Evolutionary conservation across 208 protist genomes (phyloP), one percentile per base, ranked within the genome.

Genomic region (Novymonas esmeraldas): DNA sequence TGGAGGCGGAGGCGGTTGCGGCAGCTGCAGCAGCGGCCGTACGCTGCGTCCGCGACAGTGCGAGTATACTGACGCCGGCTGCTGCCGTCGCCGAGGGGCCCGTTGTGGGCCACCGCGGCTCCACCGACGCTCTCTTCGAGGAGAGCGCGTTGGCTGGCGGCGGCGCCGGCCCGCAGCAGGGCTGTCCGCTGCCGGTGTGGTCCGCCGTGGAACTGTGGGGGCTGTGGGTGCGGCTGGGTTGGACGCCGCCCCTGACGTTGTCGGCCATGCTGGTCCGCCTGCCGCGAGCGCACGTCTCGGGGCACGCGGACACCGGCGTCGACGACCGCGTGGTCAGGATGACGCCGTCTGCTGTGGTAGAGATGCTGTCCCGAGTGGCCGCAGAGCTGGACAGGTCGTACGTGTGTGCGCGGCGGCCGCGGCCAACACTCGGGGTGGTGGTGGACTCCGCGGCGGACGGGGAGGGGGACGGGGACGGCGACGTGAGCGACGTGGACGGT

Each of bases 221-320:
- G 0, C 28, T 69, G 70, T 76, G 70, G 70, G 38, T 39, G 14
- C 70, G 54, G 7, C 70, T 76, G 2, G 70, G 62, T 3, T 76
- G 70, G 70, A 60, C 26, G 3, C 70, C 70, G 26, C 62, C 70
- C n/a, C 4, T n/a, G 14, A 31, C 26, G 5, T n/a, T 20, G 33
- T 10, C 14, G 24, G 6, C 36, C 28, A 51, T 64, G 10, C 48
- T 20, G 18, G 70, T 70, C 28, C n/a, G 45, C 38, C 48, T 69
- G 26, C 59, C 20, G 3, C 14, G 31, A 26, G 14, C 26, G 7
- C 36, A 44, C 24, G n/a, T 26, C 26, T 0, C 13, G 28, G 16
- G 7, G 14, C 56, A 1, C 4, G 14, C 9, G 1, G 31, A 20
- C n/a, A n/a, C n/a, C n/a, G n/a, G n/a, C n/a, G n/a, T n/a, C n/a